A percentile compares a stretch with the other conserved stretches of the same genome.
phyloP scores from a whole-genome alignment of 148 eudicot species.

The Silene uniflora region DNA sequence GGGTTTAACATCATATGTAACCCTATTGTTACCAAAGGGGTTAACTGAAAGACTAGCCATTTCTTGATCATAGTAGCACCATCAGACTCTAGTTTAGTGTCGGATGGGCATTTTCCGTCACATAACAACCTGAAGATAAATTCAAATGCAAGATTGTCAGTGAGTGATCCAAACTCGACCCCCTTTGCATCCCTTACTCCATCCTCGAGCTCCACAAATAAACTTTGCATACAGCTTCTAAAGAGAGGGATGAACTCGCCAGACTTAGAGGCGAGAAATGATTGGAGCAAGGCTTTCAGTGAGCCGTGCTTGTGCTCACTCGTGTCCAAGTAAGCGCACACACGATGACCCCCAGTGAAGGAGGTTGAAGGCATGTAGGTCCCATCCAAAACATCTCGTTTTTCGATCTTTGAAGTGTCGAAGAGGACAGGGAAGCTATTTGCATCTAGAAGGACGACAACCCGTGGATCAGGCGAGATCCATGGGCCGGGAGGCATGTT shows the following conservation, averaged over 20 bases:
- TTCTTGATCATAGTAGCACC: conserved; percentile 34
- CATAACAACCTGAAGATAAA: conserved; percentile 46
- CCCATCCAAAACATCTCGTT: conserved; percentile 52
- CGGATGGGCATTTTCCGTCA: conserved; percentile 27
- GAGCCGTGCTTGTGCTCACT: conserved; percentile 47
- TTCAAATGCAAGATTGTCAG: conserved; percentile 42
- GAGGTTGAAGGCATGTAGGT: conserved; percentile 57
- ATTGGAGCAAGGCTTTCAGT: conserved; percentile 35
- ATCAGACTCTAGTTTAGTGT: conserved; percentile 24
- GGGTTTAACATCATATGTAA: conserved; percentile 39
- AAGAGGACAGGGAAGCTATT: conserved; percentile 56
- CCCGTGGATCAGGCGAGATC: conserved; percentile 42
- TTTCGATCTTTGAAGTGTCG: conserved; percentile 61
- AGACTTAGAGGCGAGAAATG: conserved; percentile 26
- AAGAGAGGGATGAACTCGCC: conserved; percentile 35
- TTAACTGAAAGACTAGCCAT: conserved; percentile 47
- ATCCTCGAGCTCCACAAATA: conserved; percentile 39
- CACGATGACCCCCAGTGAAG: conserved; percentile 55
- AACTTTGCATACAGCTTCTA: conserved; percentile 15
- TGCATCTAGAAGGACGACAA: conserved; percentile 57
- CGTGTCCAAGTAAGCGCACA: conserved; percentile 61
- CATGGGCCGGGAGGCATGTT: conserved; percentile 83
- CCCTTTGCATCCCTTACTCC: background rate
- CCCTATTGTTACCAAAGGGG: conserved; percentile 44
- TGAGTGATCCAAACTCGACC: conserved; percentile 31